phyloP scores from a whole-genome alignment of 2,329 filamentous ascomycete species.

The Cladophialophora yegresii region DNA sequence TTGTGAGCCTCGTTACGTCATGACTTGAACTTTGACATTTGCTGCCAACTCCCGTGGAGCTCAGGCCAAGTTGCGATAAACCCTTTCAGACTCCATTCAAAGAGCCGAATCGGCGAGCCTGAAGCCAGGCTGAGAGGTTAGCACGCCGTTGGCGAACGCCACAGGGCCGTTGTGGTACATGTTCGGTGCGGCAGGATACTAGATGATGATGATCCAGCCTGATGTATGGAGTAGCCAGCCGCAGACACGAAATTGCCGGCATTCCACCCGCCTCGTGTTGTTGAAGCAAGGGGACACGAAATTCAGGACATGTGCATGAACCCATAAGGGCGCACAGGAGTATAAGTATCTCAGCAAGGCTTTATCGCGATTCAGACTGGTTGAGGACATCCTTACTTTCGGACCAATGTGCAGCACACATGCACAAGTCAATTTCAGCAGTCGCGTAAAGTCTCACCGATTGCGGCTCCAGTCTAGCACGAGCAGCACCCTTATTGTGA shows the following conservation, averaged over 20 bases:
- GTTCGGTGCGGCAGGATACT: background rate
- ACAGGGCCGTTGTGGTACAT: background rate
- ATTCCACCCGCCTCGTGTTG: constrained; percentile 5
- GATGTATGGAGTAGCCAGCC: background rate
- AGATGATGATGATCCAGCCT: background rate
- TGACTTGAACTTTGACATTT: constrained; percentile 12
- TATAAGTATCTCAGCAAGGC: constrained; percentile 8
- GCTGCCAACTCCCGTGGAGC: background rate
- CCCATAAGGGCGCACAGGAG: constrained; percentile 9
- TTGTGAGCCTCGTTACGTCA: constrained; percentile 20
- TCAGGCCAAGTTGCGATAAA: background rate
- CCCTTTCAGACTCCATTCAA: background rate
- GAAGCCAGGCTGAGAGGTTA: background rate
- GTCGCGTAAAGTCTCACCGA: constrained; percentile 23
- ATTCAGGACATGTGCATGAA: constrained; percentile 17
- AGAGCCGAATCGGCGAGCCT: background rate
- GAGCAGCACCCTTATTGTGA: constrained; percentile 2
- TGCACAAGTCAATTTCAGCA: constrained; percentile 29
- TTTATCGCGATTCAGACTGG: constrained; percentile 21
- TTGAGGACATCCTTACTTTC: background rate
- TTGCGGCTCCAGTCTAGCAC: constrained; percentile 4
- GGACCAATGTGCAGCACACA: constrained; percentile 23
- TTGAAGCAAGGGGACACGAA: constrained; percentile 21
- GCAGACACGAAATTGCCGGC: background rate
- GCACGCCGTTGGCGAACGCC: background rate